These are phyloP conservation scores for Russula olivacea DNA, from an alignment of 768 basidiomycete species.

Conservation along the genomic window DNA sequence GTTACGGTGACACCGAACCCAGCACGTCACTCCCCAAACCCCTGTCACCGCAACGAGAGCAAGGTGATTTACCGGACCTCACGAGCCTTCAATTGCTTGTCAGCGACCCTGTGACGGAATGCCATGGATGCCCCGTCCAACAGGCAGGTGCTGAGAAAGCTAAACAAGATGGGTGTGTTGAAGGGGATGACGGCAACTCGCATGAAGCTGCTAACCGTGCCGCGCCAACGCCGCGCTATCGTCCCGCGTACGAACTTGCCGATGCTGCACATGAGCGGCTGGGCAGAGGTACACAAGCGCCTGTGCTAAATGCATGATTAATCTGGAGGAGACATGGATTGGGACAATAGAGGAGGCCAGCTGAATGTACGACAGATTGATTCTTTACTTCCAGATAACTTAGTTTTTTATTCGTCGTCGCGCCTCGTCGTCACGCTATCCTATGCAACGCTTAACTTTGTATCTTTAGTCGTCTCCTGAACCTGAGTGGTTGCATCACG, in stretches of 20 bases:
- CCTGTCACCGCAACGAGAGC: neutral
- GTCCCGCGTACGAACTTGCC: slow-evolving; percentile 74
- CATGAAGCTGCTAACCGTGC: slow-evolving; percentile 21
- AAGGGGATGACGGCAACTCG: neutral
- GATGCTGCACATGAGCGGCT: slow-evolving; percentile 42
- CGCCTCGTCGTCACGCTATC: neutral
- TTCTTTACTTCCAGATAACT: neutral
- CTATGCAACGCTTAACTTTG: neutral
- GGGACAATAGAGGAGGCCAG: neutral
- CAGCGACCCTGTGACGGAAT: slow-evolving; percentile 3
- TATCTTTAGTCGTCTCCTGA: neutral
- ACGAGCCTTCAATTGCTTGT: slow-evolving; percentile 5
- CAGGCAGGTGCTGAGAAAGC: neutral
- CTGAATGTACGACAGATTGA: neutral
- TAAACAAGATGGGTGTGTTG: neutral
- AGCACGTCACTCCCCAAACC: neutral
- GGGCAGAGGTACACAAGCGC: slow-evolving; percentile 17
- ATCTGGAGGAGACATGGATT: neutral
- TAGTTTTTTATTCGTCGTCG: neutral
- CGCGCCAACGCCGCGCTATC: slow-evolving; percentile 39
- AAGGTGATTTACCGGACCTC: slow-evolving; percentile 11
- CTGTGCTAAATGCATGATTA: slow-evolving; percentile 16
- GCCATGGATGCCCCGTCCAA: slow-evolving; percentile 12
- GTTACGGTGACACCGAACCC: neutral
- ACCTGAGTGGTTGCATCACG: neutral